phyloP scores from a whole-genome alignment of 176 grass and related monocot genomes.

The Carex kokanica region DNA sequence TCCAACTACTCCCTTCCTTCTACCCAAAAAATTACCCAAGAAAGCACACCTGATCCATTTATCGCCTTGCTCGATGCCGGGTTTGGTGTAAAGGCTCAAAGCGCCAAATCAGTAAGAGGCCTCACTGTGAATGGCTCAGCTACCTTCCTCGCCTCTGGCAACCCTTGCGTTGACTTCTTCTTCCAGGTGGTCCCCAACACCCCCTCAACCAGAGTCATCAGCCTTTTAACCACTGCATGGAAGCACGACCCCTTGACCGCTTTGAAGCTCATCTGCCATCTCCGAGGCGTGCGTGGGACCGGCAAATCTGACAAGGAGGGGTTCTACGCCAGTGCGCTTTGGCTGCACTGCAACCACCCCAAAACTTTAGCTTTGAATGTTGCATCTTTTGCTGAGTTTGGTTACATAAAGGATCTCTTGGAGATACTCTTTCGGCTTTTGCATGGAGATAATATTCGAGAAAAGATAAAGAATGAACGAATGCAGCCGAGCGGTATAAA shows the following conservation, averaged over 20 bases:
- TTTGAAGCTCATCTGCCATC: slow-evolving; percentile 39
- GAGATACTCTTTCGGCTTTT: slow-evolving; percentile 43
- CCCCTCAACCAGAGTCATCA: background rate
- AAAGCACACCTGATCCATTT: background rate
- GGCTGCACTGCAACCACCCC: slow-evolving; percentile 44
- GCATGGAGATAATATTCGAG: slow-evolving; percentile 4
- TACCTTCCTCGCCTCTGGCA: slow-evolving; percentile 34
- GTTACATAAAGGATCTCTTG: slow-evolving; percentile 47
- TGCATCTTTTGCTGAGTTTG: slow-evolving; percentile 22
- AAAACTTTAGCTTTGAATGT: slow-evolving; percentile 45
- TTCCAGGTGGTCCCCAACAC: slow-evolving; percentile 43
- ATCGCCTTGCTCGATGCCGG: slow-evolving; percentile 13
- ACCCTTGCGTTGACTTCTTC: slow-evolving; percentile 44
- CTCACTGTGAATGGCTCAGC: slow-evolving; percentile 35
- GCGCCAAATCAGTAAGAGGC: background rate
- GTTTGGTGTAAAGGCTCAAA: background rate
- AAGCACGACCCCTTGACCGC: slow-evolving; percentile 21
- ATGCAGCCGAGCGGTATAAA: background rate
- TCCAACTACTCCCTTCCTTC: too few relatives aligned
- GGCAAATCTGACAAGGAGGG: slow-evolving; percentile 45
- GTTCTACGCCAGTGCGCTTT: slow-evolving; percentile 35
- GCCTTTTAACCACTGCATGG: slow-evolving; percentile 32
- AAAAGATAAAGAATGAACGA: slow-evolving; percentile 4
- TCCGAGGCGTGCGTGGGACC: slow-evolving; percentile 40
- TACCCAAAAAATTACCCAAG: too few relatives aligned